Percentiles rank a stretch among this genome's conserved stretches.
These are phyloP conservation scores for Cercophora newfieldiana DNA, from an alignment of 495 filamentous ascomycete genomes.

Conservation along the genomic window DNA sequence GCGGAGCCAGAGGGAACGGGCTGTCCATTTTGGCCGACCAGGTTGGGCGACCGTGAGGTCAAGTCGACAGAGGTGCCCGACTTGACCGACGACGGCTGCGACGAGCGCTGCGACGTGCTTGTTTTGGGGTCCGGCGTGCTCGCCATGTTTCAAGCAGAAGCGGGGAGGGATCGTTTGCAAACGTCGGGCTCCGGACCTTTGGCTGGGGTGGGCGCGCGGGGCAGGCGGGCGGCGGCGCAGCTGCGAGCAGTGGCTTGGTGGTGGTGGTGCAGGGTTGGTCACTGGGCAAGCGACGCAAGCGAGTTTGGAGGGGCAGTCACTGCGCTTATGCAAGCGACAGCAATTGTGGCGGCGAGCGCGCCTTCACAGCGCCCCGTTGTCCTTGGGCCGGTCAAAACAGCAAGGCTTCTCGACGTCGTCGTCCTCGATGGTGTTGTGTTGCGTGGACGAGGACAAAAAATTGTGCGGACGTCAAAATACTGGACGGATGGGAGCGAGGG, in stretches of 20 bases:
- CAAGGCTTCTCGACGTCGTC: slow-evolving; percentile 17
- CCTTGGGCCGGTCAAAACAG: slow-evolving; percentile 32
- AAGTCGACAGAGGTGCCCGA: slow-evolving; percentile 37
- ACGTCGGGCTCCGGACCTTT: not conserved
- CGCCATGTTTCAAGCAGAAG: slow-evolving; percentile 27
- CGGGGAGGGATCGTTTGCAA: slow-evolving; percentile 1
- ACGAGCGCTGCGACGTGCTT: slow-evolving; percentile 41
- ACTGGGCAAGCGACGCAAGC: slow-evolving; percentile 24
- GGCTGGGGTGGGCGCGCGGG: slow-evolving; percentile 14
- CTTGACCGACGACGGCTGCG: slow-evolving; percentile 48
- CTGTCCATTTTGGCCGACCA: slow-evolving; percentile 41
- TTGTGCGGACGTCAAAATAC: not conserved
- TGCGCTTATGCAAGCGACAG: slow-evolving; percentile 40
- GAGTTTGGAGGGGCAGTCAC: slow-evolving; percentile 25
- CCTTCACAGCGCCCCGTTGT: slow-evolving; percentile 28
- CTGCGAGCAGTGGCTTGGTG: not conserved
- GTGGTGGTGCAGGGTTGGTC: slow-evolving; percentile 17
- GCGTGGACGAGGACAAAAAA: not conserved
- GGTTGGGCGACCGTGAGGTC: slow-evolving; percentile 40
- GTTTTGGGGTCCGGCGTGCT: slow-evolving; percentile 31
- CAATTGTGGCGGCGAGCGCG: slow-evolving; percentile 35
- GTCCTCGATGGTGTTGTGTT: not conserved
- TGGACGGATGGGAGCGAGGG: not conserved
- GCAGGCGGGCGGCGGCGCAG: slow-evolving; percentile 6
- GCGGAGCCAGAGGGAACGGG: slow-evolving; percentile 23